Conservation (phyloP, 2,329 filamentous ascomycete species). For the Neonectria coccinea region DNA sequence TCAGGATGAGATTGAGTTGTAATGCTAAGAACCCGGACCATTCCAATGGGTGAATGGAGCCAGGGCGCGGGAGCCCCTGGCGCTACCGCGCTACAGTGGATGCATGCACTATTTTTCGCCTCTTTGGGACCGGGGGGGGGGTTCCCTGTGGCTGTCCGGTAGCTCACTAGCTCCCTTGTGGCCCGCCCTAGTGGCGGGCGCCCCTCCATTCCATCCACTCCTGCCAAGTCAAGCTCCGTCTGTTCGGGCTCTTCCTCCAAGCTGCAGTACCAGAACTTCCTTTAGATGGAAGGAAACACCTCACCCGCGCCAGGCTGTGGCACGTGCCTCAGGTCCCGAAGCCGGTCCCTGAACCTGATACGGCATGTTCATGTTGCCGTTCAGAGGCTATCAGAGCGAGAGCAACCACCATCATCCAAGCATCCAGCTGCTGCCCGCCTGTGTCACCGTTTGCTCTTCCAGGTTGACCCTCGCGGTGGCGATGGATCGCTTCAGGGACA, state of each 20-base stretch:
- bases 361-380: constrained; percentile 5
- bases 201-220: not conserved
- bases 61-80: constrained; percentile 14
- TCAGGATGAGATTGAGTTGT: constrained; percentile 44
- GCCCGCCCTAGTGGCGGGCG: constrained; percentile 4
- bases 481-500: not conserved
- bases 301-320: constrained; percentile 15
- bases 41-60: not conserved
- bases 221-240: too few relatives aligned
- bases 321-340: constrained; percentile 20
- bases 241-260: too few relatives aligned
- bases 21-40: constrained; percentile 35
- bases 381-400: constrained; percentile 5
- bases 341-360: constrained; percentile 29
- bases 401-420: not conserved
- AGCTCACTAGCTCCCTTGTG: constrained; percentile 17
- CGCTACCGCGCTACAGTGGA: constrained; percentile 21
- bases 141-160: constrained; percentile 6
- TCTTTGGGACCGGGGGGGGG: constrained; percentile 11
- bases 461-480: not conserved
- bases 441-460: constrained; percentile 1
- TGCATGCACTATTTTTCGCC: constrained; percentile 30
- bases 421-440: not conserved
- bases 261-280: too few relatives aligned
- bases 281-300: too few relatives aligned